A percentile compares a stretch with the other conserved stretches of the same genome.
Evolutionary conservation across 1,139 yeast genomes (phyloP).

Genomic region (Nakaseomyces glabratus): DNA sequence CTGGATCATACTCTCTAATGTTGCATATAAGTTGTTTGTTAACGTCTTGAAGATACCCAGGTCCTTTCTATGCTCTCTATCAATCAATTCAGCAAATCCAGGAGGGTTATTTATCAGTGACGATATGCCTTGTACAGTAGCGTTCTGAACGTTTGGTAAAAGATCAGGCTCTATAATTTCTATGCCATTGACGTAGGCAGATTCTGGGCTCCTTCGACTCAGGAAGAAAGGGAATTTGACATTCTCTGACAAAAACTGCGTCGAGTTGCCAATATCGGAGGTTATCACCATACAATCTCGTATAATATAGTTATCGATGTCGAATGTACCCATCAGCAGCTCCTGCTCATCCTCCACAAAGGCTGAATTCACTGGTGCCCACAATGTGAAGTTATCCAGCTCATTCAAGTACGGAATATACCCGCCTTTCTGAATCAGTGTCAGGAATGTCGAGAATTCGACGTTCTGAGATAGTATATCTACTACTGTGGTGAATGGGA

Average conservation of each 20-base stretch:
- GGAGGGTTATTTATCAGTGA: slow-evolving; percentile 26
- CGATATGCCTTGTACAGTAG: slow-evolving; percentile 69
- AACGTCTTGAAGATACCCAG: slow-evolving; percentile 3
- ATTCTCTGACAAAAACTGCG: slow-evolving; percentile 14
- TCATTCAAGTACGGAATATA: slow-evolving; percentile 60
- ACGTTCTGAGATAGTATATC: slow-evolving; percentile 69
- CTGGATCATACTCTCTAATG: slow-evolving; percentile 7
- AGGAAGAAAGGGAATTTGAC: slow-evolving; percentile 20
- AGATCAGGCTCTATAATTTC: slow-evolving; percentile 56
- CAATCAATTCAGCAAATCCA: slow-evolving; percentile 5
- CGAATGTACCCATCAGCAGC: slow-evolving; percentile 11
- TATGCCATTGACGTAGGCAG: slow-evolving; percentile 37
- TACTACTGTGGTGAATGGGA: slow-evolving; percentile 44
- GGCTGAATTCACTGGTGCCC: slow-evolving; percentile 86
- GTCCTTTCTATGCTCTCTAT: slow-evolving; percentile 1
- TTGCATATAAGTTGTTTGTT: slow-evolving; percentile 1
- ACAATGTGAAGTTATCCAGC: slow-evolving; percentile 57
- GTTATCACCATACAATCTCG: slow-evolving; percentile 18
- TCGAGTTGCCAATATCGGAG: slow-evolving; percentile 12
- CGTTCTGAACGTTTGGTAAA: slow-evolving; percentile 57
- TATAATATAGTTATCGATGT: slow-evolving; percentile 24
- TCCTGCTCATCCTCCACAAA: slow-evolving; percentile 36
- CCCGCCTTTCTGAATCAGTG: slow-evolving; percentile 57
- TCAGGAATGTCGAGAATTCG: slow-evolving; percentile 62
- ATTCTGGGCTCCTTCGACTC: slow-evolving; percentile 2